Conservation (phyloP, 2,329 filamentous ascomycete species). For the Sphaerulina vaccinii region DNA sequence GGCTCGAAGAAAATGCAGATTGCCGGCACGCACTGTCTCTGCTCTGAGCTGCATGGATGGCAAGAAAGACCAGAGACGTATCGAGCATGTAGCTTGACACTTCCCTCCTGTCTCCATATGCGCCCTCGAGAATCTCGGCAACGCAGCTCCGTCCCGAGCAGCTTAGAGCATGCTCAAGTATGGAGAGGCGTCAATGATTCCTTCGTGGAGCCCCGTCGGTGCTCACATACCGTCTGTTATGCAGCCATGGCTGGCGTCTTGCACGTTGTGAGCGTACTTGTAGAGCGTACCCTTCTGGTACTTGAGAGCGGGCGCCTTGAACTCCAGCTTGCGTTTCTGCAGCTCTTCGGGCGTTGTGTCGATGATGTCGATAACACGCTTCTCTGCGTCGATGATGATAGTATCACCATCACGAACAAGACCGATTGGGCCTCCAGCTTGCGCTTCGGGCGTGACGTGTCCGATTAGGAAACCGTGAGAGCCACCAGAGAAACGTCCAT, state of each 20-base stretch:
- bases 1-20: too few species aligned
- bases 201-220: too few species aligned
- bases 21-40: too few species aligned
- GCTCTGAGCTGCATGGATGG: too few species aligned
- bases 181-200: too few species aligned
- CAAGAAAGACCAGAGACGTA: too few species aligned
- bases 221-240: slow-evolving; percentile 52
- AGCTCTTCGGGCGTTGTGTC: slow-evolving; percentile 65
- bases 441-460: slow-evolving; percentile 83
- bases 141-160: too few species aligned
- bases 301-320: slow-evolving; percentile 55
- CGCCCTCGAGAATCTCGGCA: too few species aligned
- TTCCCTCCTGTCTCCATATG: too few species aligned
- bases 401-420: slow-evolving; percentile 78
- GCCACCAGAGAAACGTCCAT: slow-evolving; percentile 75
- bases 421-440: slow-evolving; percentile 80
- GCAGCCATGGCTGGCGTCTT: slow-evolving; percentile 59
- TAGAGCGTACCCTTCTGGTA: slow-evolving; percentile 59
- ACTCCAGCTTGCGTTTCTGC: slow-evolving; percentile 51
- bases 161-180: too few species aligned
- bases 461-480: slow-evolving; percentile 85
- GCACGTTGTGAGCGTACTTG: slow-evolving; percentile 58
- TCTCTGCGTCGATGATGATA: slow-evolving; percentile 79
- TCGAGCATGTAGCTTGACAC: too few species aligned
- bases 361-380: slow-evolving; percentile 61